These are phyloP conservation scores for Xylariaceae sp. DNA, from an alignment of 2,329 filamentous ascomycete species.

Conservation along the genomic window DNA sequence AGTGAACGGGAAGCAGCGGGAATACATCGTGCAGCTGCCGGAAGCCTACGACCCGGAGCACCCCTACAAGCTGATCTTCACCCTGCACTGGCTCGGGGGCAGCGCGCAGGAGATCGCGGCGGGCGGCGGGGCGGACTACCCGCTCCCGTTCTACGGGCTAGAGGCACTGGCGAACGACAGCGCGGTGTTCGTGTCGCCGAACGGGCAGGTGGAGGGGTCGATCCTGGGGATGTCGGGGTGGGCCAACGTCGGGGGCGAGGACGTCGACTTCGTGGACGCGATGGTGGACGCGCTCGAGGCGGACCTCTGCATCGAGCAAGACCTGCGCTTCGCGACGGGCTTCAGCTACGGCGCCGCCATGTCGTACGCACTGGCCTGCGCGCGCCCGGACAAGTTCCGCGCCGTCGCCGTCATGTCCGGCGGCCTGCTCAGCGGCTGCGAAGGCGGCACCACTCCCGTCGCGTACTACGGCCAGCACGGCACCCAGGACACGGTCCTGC, in stretches of 20 bases:
- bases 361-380: constrained; percentile 42
- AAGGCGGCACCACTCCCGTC: constrained; percentile 36
- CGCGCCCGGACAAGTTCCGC: constrained; percentile 34
- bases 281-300: constrained; percentile 38
- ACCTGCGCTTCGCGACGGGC: constrained; percentile 40
- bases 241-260: constrained; percentile 41
- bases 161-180: constrained; percentile 31
- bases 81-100: constrained; percentile 41
- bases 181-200: constrained; percentile 42
- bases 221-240: constrained; percentile 30
- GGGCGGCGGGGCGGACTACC: constrained; percentile 30
- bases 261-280: constrained; percentile 39
- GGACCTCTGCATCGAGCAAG: constrained; percentile 41
- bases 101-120: constrained; percentile 37
- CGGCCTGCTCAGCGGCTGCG: constrained; percentile 36
- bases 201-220: constrained; percentile 34
- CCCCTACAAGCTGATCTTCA: constrained; percentile 43
- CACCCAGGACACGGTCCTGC: constrained; percentile 39
- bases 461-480: constrained; percentile 40
- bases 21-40: constrained; percentile 38
- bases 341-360: constrained; percentile 44
- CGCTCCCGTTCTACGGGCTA: constrained; percentile 39
- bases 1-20: constrained; percentile 38
- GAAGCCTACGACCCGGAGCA: constrained; percentile 40
- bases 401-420: constrained; percentile 40